Conservation (phyloP, 139 green algal species). For the Picochlorum sp. region DNA sequence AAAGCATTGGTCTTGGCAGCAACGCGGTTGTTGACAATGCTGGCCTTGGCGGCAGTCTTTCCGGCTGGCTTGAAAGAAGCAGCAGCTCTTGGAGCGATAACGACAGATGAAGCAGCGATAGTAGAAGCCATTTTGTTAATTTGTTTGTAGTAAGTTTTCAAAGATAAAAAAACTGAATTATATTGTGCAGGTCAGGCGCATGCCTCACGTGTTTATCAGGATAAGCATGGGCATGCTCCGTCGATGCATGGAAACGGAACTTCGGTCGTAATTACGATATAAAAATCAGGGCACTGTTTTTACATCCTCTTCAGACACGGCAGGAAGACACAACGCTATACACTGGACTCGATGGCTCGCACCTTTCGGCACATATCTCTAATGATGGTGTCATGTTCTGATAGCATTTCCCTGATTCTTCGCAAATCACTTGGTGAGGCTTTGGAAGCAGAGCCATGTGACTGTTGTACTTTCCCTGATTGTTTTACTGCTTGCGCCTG, state of each 20-base stretch:
- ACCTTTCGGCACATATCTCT: neutral
- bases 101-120: conserved; percentile 1
- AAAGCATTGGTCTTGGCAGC: conserved; percentile 10
- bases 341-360: neutral
- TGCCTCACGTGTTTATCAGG: neutral
- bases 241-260: too few relatives aligned
- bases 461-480: neutral
- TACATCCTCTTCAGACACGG: too few relatives aligned
- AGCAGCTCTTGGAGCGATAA: neutral
- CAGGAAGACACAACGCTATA: too few relatives aligned
- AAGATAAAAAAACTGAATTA: too few relatives aligned
- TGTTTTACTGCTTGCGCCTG: neutral
- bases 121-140: conserved; percentile 10
- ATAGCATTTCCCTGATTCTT: conserved; percentile 25
- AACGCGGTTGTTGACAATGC: conserved; percentile 5
- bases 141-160: too few relatives aligned
- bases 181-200: too few relatives aligned
- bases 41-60: conserved; percentile 1
- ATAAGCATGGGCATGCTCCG: too few relatives aligned
- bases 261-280: too few relatives aligned
- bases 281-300: too few relatives aligned
- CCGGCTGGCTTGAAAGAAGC: neutral
- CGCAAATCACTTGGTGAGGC: conserved; percentile 27
- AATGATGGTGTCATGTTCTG: conserved; percentile 8
- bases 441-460: neutral